Conservation (phyloP, 345 rosid genomes). For the Mallotus nudiflorus region DNA sequence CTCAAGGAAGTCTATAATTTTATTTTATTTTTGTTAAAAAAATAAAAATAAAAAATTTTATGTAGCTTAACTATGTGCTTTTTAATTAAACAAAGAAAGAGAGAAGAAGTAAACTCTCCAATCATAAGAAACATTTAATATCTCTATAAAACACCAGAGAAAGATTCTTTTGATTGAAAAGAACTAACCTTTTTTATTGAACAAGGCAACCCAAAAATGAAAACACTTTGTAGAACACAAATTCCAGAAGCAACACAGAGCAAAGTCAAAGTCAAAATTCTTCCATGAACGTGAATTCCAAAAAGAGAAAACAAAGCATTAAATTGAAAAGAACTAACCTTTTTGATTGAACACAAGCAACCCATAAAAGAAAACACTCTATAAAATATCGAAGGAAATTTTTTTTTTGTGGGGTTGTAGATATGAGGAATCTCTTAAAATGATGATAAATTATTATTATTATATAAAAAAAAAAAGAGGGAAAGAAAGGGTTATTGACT, state of each 20-base stretch:
- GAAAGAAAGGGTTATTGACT: conserved; percentile 19
- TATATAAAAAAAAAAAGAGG: neutral
- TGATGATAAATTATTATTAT: conserved; percentile 36
- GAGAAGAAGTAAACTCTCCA: too few species aligned
- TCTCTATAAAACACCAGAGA: too few species aligned
- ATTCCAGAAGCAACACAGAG: too few species aligned
- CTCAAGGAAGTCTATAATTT: too few species aligned
- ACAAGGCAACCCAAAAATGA: conserved; percentile 25
- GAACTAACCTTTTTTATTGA: conserved; percentile 28
- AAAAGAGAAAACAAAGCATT: neutral
- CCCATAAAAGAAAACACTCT: too few species aligned
- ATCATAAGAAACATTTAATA: too few species aligned
- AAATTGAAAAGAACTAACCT: conserved; percentile 32
- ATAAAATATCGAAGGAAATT: conserved; percentile 7
- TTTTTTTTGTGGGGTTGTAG: conserved; percentile 25
- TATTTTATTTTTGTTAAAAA: too few species aligned
- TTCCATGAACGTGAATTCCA: neutral
- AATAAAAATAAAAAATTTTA: too few species aligned
- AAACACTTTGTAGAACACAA: too few species aligned
- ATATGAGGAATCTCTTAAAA: conserved; percentile 44
- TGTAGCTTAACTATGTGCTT: too few species aligned
- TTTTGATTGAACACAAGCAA: neutral
- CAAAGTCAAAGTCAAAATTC: conserved; percentile 12
- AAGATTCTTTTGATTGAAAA: too few species aligned
- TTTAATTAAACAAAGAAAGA: too few species aligned